phyloP scores from a whole-genome alignment of 2,329 filamentous ascomycete genomes.

The Lasiodiplodia sp. region DNA sequence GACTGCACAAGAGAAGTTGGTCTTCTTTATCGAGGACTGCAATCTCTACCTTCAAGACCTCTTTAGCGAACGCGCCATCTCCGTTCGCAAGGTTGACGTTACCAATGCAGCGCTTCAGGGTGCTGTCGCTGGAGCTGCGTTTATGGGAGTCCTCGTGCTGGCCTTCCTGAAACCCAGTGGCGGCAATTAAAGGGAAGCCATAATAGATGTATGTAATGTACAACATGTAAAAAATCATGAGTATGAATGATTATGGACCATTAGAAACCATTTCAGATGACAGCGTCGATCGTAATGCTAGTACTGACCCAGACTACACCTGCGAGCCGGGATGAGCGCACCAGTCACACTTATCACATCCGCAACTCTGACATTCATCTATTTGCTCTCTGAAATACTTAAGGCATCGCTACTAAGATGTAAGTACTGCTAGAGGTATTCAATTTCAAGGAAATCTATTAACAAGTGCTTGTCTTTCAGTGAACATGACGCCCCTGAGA shows the following conservation, averaged over 20 bases:
- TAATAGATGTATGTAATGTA: conserved; percentile 18
- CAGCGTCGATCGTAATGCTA: background rate
- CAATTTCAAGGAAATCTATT: background rate
- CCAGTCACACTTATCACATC: background rate
- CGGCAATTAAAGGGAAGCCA: background rate
- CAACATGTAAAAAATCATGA: conserved; percentile 17
- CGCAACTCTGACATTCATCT: background rate
- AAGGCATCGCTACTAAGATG: background rate
- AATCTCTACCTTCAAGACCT: conserved; percentile 38
- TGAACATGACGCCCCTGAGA: background rate
- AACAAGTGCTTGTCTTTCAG: background rate
- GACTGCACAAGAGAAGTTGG: conserved; percentile 9
- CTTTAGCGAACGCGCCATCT: conserved; percentile 54
- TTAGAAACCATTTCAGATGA: background rate
- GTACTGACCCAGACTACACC: background rate
- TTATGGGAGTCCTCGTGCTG: conserved; percentile 36
- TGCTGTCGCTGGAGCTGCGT: conserved; percentile 50
- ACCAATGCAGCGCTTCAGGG: conserved; percentile 55
- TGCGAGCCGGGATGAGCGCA: background rate
- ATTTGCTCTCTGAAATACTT: too few species aligned
- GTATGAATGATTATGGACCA: background rate
- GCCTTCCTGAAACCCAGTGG: background rate
- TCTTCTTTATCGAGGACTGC: conserved; percentile 28
- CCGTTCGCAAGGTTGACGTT: conserved; percentile 54
- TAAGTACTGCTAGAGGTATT: background rate